Evolutionary conservation across 345 rosid species (phyloP).

Genomic region (Hypericum androsaemum): DNA sequence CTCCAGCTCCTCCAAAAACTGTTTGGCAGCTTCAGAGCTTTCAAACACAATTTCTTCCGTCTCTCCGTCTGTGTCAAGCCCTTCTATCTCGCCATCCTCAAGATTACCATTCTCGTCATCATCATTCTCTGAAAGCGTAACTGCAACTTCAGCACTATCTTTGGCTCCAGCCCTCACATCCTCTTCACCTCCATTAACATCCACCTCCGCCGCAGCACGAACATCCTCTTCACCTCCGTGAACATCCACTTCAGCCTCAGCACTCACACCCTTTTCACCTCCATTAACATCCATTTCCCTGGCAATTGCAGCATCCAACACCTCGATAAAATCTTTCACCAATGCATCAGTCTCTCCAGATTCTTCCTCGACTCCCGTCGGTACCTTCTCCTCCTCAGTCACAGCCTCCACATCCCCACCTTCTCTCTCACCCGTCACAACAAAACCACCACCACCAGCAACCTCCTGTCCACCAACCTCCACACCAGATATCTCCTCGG

Average conservation of each 20-base stretch:
- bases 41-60: slow-evolving; percentile 59
- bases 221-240: slow-evolving; percentile 8
- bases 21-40: slow-evolving; percentile 71
- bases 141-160: slow-evolving; percentile 10
- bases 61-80: slow-evolving; percentile 49
- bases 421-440: neutral
- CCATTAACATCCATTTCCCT: slow-evolving; percentile 7
- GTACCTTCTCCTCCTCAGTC: slow-evolving; percentile 13
- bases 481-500: slow-evolving; percentile 4
- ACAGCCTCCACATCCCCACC: slow-evolving; percentile 8
- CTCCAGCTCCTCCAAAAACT: slow-evolving; percentile 74
- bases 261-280: too few species aligned
- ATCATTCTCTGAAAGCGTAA: slow-evolving; percentile 7
- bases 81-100: slow-evolving; percentile 35
- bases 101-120: slow-evolving; percentile 23
- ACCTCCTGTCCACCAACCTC: neutral
- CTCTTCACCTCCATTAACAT: neutral
- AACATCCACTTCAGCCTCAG: neutral
- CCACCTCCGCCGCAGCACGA: slow-evolving; percentile 9
- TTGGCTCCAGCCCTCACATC: slow-evolving; percentile 10
- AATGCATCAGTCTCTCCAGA: slow-evolving; percentile 16
- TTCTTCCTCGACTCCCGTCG: slow-evolving; percentile 16
- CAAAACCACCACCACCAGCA: neutral
- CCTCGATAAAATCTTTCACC: slow-evolving; percentile 13
- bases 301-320: slow-evolving; percentile 11